phyloP scores from a whole-genome alignment of 805 yeast species.

The Candida palmyrensis region DNA sequence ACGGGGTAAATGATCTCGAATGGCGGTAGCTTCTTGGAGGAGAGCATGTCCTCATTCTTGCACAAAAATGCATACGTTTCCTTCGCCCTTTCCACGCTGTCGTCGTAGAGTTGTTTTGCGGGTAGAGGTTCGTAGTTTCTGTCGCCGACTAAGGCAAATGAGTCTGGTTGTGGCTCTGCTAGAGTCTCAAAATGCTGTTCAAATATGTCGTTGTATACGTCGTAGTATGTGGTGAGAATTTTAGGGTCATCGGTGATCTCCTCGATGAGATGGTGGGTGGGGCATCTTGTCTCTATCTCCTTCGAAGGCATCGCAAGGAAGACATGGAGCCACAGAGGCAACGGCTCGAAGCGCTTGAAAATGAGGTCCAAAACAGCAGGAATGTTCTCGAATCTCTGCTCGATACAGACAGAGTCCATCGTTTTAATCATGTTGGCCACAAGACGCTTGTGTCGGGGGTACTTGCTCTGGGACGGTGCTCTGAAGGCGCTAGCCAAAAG shows the following conservation, averaged over 20 bases:
- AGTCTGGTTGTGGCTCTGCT: neutral
- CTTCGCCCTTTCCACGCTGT: neutral
- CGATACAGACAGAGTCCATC: constrained; percentile 10
- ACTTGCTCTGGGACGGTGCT: too few relatives aligned
- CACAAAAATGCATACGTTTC: constrained; percentile 15
- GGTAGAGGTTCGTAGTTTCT: neutral
- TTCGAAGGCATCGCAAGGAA: constrained; percentile 17
- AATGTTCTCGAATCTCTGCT: constrained; percentile 22
- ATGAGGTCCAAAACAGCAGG: constrained; percentile 21
- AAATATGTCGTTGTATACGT: constrained; percentile 13
- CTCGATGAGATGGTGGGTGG: constrained; percentile 27
- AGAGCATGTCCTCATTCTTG: constrained; percentile 13
- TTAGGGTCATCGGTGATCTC: constrained; percentile 15
- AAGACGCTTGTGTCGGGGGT: too few relatives aligned
- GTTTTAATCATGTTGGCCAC: constrained; percentile 7
- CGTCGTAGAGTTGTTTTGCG: neutral
- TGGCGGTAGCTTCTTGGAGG: constrained; percentile 20
- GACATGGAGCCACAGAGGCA: constrained; percentile 15
- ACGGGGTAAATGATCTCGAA: constrained; percentile 29
- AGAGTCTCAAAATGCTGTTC: constrained; percentile 8
- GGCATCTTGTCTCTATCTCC: constrained; percentile 24
- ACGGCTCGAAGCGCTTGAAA: constrained; percentile 14
- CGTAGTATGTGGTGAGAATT: too few relatives aligned
- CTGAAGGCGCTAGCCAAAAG: too few relatives aligned
- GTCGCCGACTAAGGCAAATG: neutral